These are phyloP conservation scores for Fusarium redolens DNA, from an alignment of 2,329 filamentous ascomycete species.

Conservation along the genomic window DNA sequence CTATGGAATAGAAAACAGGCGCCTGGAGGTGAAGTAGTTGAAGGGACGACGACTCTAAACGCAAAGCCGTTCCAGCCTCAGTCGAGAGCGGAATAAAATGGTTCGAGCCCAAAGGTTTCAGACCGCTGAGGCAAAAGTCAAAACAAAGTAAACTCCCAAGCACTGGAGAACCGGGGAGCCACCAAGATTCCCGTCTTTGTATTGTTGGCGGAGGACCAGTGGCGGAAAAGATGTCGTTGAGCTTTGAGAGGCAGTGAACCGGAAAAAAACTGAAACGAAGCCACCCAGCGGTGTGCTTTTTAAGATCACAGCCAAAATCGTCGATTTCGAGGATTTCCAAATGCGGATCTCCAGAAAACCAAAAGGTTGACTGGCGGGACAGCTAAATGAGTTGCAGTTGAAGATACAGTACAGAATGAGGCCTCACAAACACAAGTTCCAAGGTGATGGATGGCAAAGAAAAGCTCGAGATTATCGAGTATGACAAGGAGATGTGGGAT, in stretches of 20 bases:
- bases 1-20: not conserved
- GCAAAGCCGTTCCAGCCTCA: not conserved
- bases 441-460: not conserved
- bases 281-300: not conserved
- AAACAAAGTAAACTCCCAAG: constrained; percentile 14
- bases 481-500: constrained; percentile 8
- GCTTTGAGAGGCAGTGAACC: not conserved
- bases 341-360: not conserved
- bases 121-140: constrained; percentile 14
- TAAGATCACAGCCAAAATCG: not conserved
- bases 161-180: not conserved
- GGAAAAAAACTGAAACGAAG: constrained; percentile 4
- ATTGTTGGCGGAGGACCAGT: not conserved
- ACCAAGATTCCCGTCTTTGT: not conserved
- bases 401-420: not conserved
- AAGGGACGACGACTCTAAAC: not conserved
- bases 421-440: not conserved
- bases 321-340: constrained; percentile 1
- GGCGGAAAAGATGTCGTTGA: constrained; percentile 4
- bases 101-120: not conserved
- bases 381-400: not conserved
- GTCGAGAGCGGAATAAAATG: constrained; percentile 9
- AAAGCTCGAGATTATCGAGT: not conserved
- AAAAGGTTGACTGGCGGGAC: not conserved
- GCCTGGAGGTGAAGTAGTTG: not conserved